Evolutionary conservation across 2,329 filamentous ascomycete species (phyloP), one percentile per base, ranked within the genome.

Genomic region (Fusarium sp.): DNA sequence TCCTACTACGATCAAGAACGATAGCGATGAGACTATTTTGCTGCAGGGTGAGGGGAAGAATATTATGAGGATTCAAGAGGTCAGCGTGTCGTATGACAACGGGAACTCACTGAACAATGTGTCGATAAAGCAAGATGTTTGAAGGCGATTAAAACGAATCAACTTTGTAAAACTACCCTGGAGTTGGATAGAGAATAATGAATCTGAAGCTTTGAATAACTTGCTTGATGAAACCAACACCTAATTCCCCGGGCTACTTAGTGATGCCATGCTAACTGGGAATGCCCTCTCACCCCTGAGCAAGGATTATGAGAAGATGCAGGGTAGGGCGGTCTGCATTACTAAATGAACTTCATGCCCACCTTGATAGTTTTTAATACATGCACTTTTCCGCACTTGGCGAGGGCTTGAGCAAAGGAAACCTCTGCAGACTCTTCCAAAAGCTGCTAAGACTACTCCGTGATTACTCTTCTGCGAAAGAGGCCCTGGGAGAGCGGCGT

Each of bases 1-100:
- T 52, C 57, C 45, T 6, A 54, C 35, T 6, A 65, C 38, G 5
- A 58, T 58, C 6, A 62, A 70, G 22, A 74, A 72, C 16, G 72
- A 66, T 11, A 72, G 70, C 42, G 72, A 72, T 13, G 72, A 74
- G 38, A 68, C 67, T 1, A 68, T 74, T 34, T 47, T 74, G 18
- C 29, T 74, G 1, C 64, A 70, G 38, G 56, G 50, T 2, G 45
- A 67, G 29, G 63, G 57, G 1, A 69, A 54, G 29, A 64, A 69
- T 11, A 74, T 72, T 16, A 59, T 72, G 62, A 52, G 63, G n/a
- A 52, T 70, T 1, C 66, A 73, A 16, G 69, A 72, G 16, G 62
- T 74, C 27, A 65, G 60, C 27, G 60, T 74, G 20, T 70, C 66
- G 3, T 74, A 63, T 7, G 54, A 58, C 31, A 58, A 58, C 18